Percentiles rank a stretch among this genome's conserved stretches.
These are phyloP conservation scores for Podaxis carcinomalis DNA, from an alignment of 768 basidiomycete species.

Conservation along the genomic window DNA sequence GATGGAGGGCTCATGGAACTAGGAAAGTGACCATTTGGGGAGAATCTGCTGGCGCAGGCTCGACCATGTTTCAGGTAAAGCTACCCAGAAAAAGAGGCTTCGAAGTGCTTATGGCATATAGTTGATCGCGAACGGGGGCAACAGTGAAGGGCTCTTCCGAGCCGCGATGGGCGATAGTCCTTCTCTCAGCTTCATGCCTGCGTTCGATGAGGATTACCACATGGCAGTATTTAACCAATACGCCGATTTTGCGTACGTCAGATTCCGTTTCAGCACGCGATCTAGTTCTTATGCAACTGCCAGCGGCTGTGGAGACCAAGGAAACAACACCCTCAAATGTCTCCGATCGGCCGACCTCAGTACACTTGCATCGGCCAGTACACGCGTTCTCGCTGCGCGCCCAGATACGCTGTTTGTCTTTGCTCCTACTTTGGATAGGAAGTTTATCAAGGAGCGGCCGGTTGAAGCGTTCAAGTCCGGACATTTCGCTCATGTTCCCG, in stretches of 20 bases:
- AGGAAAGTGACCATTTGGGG: slow-evolving; percentile 41
- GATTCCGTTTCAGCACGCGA: not conserved
- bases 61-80: slow-evolving; percentile 36
- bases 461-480: slow-evolving; percentile 36
- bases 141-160: slow-evolving; percentile 32
- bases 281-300: not conserved
- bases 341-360: slow-evolving; percentile 25
- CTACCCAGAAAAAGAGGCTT: not conserved
- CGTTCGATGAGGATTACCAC: slow-evolving; percentile 28
- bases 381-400: slow-evolving; percentile 23
- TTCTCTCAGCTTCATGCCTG: slow-evolving; percentile 31
- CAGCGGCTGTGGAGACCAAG: slow-evolving; percentile 23
- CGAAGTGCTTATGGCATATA: slow-evolving; percentile 9
- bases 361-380: slow-evolving; percentile 29
- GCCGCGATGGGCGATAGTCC: slow-evolving; percentile 42
- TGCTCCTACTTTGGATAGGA: slow-evolving; percentile 32
- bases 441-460: slow-evolving; percentile 29
- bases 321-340: slow-evolving; percentile 25
- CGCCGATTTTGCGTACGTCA: slow-evolving; percentile 29
- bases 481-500: slow-evolving; percentile 32
- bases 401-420: slow-evolving; percentile 33
- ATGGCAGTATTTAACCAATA: slow-evolving; percentile 32
- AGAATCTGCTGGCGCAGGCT: slow-evolving; percentile 37
- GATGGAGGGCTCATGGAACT: not conserved
- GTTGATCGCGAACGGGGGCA: slow-evolving; percentile 35